Conservation (phyloP, 108 stramenopile genomes). For the Cylindrotheca fusiformis region DNA sequence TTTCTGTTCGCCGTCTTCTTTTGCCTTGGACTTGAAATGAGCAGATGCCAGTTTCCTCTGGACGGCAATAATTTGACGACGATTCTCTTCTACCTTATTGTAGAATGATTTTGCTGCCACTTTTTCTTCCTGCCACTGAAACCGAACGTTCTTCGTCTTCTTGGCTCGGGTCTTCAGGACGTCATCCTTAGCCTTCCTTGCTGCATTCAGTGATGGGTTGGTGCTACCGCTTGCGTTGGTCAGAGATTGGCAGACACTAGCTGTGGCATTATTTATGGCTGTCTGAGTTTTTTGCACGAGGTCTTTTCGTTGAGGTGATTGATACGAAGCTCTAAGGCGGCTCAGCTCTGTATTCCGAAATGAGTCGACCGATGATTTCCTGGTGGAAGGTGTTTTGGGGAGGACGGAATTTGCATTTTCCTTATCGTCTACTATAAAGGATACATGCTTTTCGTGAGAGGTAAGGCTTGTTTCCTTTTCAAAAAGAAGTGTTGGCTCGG, state of each 20-base stretch:
- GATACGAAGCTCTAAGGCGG: slow-evolving; percentile 20
- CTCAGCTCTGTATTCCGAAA: slow-evolving; percentile 24
- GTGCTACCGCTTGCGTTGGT: not conserved
- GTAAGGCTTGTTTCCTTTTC: too few relatives aligned
- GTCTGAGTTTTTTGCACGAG: slow-evolving; percentile 32
- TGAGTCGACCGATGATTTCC: slow-evolving; percentile 5
- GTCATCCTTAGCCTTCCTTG: slow-evolving; percentile 31
- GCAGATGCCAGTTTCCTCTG: slow-evolving; percentile 59
- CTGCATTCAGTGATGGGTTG: slow-evolving; percentile 38
- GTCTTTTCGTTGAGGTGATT: slow-evolving; percentile 27
- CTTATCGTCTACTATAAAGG: slow-evolving; percentile 18
- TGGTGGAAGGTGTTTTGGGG: not conserved
- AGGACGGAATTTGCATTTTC: slow-evolving; percentile 12
- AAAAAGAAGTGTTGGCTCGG: slow-evolving; percentile 17
- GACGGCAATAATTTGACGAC: slow-evolving; percentile 57
- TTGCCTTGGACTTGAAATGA: slow-evolving; percentile 49
- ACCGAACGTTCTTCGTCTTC: slow-evolving; percentile 32
- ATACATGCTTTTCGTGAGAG: slow-evolving; percentile 11
- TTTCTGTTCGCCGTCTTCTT: slow-evolving; percentile 33
- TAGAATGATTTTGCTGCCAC: slow-evolving; percentile 53
- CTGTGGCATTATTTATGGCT: slow-evolving; percentile 40
- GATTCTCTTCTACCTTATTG: slow-evolving; percentile 48
- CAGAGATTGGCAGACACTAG: slow-evolving; percentile 22
- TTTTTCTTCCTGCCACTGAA: slow-evolving; percentile 59
- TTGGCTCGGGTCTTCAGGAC: slow-evolving; percentile 1